Evolutionary conservation across 2,329 filamentous ascomycete genomes (phyloP), one percentile per base, ranked within the genome.

Genomic region (Claviceps citrina): DNA sequence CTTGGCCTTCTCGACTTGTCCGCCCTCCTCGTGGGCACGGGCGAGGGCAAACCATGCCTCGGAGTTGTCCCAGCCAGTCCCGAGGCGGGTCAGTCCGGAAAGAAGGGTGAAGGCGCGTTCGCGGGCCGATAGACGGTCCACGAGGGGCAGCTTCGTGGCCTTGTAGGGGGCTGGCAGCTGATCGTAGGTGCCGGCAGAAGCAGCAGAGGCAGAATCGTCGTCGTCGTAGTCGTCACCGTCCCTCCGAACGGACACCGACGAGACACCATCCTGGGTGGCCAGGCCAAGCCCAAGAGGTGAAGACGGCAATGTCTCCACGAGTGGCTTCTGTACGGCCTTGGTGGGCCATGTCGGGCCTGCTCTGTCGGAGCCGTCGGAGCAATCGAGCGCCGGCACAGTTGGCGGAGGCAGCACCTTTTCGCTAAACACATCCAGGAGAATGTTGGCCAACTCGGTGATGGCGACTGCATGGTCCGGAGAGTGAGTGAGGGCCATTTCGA

Each of bases 41-140:
- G 86, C 84, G 26, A 98, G 71, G 4, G 81, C 75, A 53, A 85
- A 89, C 91, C 91, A 98, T 5, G 89, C 91, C 55, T 96, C 91
- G 0, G 84, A 78, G 56, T 81, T 75, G 59, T 95, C 89, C 91
- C 91, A 98, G 0, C 85, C 84, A 10, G 68, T 70, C 7, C 89
- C 89, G 7, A 87, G 72, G 56, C 86, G 93, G 2, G 87, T 96
- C 39, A 96, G 65, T 0, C 77, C 75, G 0, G 81, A 82, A 3
- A 98, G 67, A 13, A 98, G 69, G 10, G 79, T 81, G 54, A 86
- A 91, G 0, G 91, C 91, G 38, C 91, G 74, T 55, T 96, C 91
- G 16, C 89, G 77, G 13, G 87, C 84, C 3, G 87, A 84, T n/a
- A 96, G 73, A 9, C 86, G 76, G 56, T 91, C 86, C 26, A 85